Evolutionary conservation across 2,329 filamentous ascomycete genomes (phyloP), one percentile per base, ranked within the genome.

Genomic region (Geosmithia morbida): DNA sequence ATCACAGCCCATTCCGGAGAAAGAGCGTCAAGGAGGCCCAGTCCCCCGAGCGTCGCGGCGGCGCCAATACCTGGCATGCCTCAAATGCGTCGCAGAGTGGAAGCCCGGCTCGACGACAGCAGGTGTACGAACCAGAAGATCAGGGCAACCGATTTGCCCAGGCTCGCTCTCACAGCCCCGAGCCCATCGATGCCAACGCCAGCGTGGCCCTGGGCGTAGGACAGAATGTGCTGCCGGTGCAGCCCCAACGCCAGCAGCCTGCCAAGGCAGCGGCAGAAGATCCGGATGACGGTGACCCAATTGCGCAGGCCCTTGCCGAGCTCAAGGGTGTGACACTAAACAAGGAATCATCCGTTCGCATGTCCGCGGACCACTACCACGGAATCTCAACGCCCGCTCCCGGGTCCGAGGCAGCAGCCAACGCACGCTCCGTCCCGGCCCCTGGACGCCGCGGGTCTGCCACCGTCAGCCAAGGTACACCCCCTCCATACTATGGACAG

Each of bases 351-450:
- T 82, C 81, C 3, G 73, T 77, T 45, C 80, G 94, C n/a, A 79
- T 95, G 50, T 94, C 92, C n/a, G 92, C 89, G 17, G 94, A 98
- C 62, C 81, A 86, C 51, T 96, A 95, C 64, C 87, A 94, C 59
- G 90, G 92, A n/a, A 83, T 98, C 51, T 71, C 85, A 13, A 95
- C 90, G 2, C 90, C 92, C 5, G 81, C 75, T 7, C 84, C 77
- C 1, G 71, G 70, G 7, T 59, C 61, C 43, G 68, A 67, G 44
- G 16, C 33, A n/a, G 59, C 64, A 7, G 61, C 53, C 43, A 50
- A 65, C 48, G 64, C 69, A 22, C 66, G 71, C 44, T 65, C 70
- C 2, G 65, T 67, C 2, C 89, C 89, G 7, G 79, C 74, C 14
- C 83, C 76, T 4, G 70, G 70, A 2, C 59, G 52, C 26, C 58